Percentiles rank a stretch among this genome's conserved stretches.
Conservation (phyloP, 352 stramenopile genomes). For the Pythium biforme region DNA sequence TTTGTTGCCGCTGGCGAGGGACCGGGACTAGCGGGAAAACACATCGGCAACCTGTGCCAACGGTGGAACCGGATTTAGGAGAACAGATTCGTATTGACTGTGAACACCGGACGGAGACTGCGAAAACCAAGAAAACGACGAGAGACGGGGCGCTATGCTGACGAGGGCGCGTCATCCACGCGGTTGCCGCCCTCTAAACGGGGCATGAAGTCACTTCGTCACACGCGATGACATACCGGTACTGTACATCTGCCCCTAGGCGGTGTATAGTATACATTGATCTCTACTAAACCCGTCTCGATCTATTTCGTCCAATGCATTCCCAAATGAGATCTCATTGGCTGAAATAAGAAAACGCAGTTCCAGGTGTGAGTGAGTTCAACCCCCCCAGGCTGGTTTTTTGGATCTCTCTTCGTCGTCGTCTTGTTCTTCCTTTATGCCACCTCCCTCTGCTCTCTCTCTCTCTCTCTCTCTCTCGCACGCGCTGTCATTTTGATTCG, state of each 20-base stretch:
- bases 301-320: not conserved
- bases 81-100: not conserved
- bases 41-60: not conserved
- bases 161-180: conserved; percentile 11
- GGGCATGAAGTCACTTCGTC: conserved; percentile 20
- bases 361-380: not conserved
- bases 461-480: not conserved
- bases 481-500: conserved; percentile 1
- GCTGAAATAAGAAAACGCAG: not conserved
- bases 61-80: conserved; percentile 18
- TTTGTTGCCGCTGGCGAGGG: not conserved
- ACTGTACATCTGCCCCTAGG: no score
- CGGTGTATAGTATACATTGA: conserved; percentile 3
- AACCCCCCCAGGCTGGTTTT: not conserved
- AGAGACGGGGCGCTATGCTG: conserved; percentile 20
- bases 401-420: conserved; percentile 1
- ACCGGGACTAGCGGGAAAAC: not conserved
- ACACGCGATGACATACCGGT: conserved; percentile 9
- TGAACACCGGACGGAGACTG: not conserved
- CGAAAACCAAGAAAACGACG: conserved; percentile 1
- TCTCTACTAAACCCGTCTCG: conserved; percentile 7
- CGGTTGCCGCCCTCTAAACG: conserved; percentile 2
- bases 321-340: not conserved
- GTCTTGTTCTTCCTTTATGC: conserved; percentile 1
- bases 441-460: conserved; percentile 1